Conservation (phyloP, 345 rosid genomes). For the Euphorbia lathyris region DNA sequence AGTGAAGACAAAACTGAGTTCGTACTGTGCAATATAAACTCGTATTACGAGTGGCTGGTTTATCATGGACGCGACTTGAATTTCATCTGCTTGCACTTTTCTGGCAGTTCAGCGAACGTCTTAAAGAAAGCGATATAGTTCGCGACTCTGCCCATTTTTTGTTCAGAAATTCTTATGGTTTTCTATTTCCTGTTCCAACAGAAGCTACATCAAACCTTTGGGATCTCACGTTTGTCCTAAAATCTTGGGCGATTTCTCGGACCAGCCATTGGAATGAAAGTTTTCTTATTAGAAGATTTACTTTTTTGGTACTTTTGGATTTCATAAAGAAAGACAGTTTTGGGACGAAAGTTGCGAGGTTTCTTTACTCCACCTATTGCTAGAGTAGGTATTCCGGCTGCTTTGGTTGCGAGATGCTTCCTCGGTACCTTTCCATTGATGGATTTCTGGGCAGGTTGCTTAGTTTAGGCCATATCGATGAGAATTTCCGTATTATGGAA, state of each 20-base stretch:
- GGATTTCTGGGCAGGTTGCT: slow-evolving; percentile 7
- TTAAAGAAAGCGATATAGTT: too few relatives aligned
- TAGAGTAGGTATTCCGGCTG: background rate
- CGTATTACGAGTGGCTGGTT: too few relatives aligned
- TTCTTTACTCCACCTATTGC: slow-evolving; percentile 8
- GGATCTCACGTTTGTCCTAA: background rate
- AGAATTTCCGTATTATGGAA: too few relatives aligned
- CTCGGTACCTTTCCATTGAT: background rate
- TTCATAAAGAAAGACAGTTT: background rate
- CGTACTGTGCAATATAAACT: too few relatives aligned
- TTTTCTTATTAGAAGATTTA: slow-evolving; percentile 1
- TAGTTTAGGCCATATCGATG: background rate
- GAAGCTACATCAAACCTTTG: slow-evolving; percentile 1
- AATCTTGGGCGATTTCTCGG: slow-evolving; percentile 1
- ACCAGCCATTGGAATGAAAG: background rate
- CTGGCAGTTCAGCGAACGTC: too few relatives aligned
- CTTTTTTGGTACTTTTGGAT: slow-evolving; percentile 10
- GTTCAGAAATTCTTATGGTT: too few relatives aligned
- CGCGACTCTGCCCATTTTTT: too few relatives aligned
- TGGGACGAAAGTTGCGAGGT: background rate
- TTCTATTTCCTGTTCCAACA: too few relatives aligned
- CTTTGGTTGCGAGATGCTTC: slow-evolving; percentile 8
- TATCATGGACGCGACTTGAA: too few relatives aligned
- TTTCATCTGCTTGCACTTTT: too few relatives aligned
- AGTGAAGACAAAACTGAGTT: too few relatives aligned